These are phyloP conservation scores for Ganoderma leucocontextum DNA, from an alignment of 1,284 basidiomycete genomes.

Conservation along the genomic window DNA sequence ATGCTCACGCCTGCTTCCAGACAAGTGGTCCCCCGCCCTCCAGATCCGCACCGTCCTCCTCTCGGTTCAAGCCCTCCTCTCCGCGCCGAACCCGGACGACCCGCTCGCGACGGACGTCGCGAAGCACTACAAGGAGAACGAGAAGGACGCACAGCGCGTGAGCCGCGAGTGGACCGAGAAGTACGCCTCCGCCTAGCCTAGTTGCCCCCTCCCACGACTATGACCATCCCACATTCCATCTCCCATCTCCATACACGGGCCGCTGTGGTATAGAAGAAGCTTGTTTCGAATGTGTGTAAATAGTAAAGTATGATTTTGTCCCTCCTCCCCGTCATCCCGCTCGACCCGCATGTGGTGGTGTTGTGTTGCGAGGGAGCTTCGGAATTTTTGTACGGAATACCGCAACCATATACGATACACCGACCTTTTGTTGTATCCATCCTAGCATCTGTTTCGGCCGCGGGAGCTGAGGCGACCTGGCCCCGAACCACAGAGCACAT, in stretches of 20 bases:
- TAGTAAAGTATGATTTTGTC: slow-evolving; percentile 4
- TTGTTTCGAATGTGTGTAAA: slow-evolving; percentile 1
- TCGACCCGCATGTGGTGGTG: not conserved
- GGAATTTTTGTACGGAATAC: not conserved
- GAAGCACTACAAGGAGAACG: slow-evolving; percentile 98
- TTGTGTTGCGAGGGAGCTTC: not conserved
- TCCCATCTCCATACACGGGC: slow-evolving; percentile 1
- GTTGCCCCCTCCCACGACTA: not conserved
- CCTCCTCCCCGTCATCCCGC: not conserved
- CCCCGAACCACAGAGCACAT: not conserved
- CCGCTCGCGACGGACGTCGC: slow-evolving; percentile 98
- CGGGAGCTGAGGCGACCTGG: not conserved
- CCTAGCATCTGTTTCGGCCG: too few species aligned
- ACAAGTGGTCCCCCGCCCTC: slow-evolving; percentile 99
- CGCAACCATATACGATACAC: not conserved
- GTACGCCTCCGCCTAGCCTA: slow-evolving; percentile 60
- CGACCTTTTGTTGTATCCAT: not conserved
- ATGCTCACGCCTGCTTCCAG: slow-evolving; percentile 49
- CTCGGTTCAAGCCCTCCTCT: slow-evolving; percentile 95
- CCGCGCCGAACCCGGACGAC: slow-evolving; percentile 97
- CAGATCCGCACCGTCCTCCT: slow-evolving; percentile 98
- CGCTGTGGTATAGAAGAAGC: not conserved
- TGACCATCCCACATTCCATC: not conserved
- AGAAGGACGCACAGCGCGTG: slow-evolving; percentile 89
- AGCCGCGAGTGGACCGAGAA: slow-evolving; percentile 93